Evolutionary conservation across 2,329 filamentous ascomycete genomes (phyloP).

Genomic region (Paramyrothecium roridum): DNA sequence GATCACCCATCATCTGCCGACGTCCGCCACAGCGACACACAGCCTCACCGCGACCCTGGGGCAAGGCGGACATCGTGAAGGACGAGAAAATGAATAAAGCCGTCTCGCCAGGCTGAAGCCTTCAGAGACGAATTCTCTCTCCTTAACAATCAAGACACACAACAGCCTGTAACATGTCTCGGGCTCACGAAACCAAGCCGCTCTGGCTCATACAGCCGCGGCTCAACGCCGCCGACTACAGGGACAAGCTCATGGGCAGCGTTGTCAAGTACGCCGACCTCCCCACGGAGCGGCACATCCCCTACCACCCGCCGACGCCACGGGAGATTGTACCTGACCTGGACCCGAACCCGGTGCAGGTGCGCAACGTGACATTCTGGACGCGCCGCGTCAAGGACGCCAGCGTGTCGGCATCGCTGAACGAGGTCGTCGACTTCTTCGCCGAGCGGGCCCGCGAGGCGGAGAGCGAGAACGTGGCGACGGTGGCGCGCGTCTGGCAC

Average conservation of each 20-base stretch:
- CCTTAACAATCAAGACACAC: not conserved
- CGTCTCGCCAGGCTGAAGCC: no score
- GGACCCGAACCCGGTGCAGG: conserved; percentile 22
- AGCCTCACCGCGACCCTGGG: no score
- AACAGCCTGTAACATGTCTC: not conserved
- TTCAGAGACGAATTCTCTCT: not conserved
- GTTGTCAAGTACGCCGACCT: conserved; percentile 22
- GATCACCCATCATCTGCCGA: no score
- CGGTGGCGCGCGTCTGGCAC: conserved; percentile 23
- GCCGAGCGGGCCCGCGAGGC: conserved; percentile 16
- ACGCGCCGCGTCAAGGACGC: conserved; percentile 19
- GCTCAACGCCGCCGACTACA: conserved; percentile 21
- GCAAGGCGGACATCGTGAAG: no score
- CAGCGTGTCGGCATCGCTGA: conserved; percentile 16
- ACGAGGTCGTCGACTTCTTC: conserved; percentile 21
- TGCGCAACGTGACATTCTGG: conserved; percentile 23
- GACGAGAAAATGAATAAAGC: no score
- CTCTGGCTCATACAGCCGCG: conserved; percentile 24
- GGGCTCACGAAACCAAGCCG: conserved; percentile 14
- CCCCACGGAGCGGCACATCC: conserved; percentile 20
- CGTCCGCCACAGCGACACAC: no score
- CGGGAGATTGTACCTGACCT: conserved; percentile 18
- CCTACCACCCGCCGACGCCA: conserved; percentile 13
- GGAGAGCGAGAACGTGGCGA: conserved; percentile 15
- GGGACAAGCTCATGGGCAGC: conserved; percentile 24